Base-by-base conservation (phyloP, 176 grass and related monocot species). In the Alopecurus myosuroides region DNA sequence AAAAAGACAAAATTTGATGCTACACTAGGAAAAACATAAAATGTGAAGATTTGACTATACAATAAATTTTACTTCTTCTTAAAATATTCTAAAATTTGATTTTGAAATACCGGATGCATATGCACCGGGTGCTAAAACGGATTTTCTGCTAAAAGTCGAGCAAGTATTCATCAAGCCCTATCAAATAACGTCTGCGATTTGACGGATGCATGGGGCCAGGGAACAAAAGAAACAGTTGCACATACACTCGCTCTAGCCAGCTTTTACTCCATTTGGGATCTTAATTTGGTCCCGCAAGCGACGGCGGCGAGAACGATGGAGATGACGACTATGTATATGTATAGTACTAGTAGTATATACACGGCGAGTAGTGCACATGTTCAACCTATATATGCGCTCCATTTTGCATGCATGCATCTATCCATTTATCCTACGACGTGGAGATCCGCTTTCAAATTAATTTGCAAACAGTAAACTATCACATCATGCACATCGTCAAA, bases 141-240 rank as follows among this genome's bases (percentile, higher is more conserved):
- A n/a, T n/a, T n/a, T n/a, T n/a, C n/a, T n/a, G n/a, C n/a, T n/a
- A n/a, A n/a, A n/a, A n/a, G n/a, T n/a, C n/a, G n/a, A n/a, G n/a
- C n/a, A n/a, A n/a, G n/a, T n/a, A n/a, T n/a, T n/a, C n/a, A n/a
- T n/a, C n/a, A n/a, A n/a, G n/a, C n/a, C n/a, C n/a, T n/a, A n/a
- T n/a, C n/a, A n/a, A n/a, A n/a, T n/a, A n/a, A n/a, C n/a, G 14
- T 42, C 7, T 6, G n/a, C 67, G 66, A 71, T 61, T 62, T 51
- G 29, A 73, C 11, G 4, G 22, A 81, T 76, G 44, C 85, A 35
- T 55, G 78, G 78, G 78, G 57, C 69, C 72, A 87, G 37, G 70
- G 35, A 88, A 77, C 62, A 70, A 69, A 70, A 69, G 30, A 77
- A 77, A 62, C 77, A 39, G 72, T 39, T 82, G 57, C 70, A 70